Percentiles rank a stretch among this genome's conserved stretches.
These are phyloP conservation scores for Triticum dicoccoides DNA, from an alignment of 176 grass and related monocot genomes.

Conservation along the genomic window DNA sequence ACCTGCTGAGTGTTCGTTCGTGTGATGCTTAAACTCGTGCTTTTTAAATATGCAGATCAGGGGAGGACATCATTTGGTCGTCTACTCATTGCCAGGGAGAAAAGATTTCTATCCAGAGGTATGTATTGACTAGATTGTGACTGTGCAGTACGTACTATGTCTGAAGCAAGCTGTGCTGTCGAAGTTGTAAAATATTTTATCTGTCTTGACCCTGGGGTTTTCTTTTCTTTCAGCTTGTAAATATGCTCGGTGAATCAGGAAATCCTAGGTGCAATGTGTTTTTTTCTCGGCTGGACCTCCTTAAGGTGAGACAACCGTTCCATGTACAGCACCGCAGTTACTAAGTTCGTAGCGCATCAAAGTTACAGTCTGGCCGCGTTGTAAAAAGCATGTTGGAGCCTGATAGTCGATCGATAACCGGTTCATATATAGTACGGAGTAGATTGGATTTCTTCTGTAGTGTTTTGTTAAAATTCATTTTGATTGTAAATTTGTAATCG, in stretches of 20 bases:
- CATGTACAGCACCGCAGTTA: background rate
- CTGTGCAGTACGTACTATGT: background rate
- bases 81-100: constrained; percentile 82
- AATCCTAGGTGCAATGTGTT: constrained; percentile 67
- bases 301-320: constrained; percentile 55
- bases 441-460: no score
- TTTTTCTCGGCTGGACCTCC: constrained; percentile 73
- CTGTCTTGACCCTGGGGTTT: background rate
- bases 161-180: background rate
- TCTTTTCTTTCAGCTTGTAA: constrained; percentile 63
- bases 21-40: background rate
- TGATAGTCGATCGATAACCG: no score
- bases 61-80: constrained; percentile 69
- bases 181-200: constrained; percentile 9
- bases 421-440: no score
- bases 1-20: background rate
- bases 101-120: constrained; percentile 96
- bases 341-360: background rate
- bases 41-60: constrained; percentile 62
- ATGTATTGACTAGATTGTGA: background rate
- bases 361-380: background rate
- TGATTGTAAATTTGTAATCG: background rate
- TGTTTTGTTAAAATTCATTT: background rate
- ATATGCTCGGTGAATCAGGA: constrained; percentile 76
- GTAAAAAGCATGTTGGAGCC: background rate